Percentiles rank a stretch among this genome's conserved stretches.
Conservation (phyloP, 1,284 basidiomycete species). For the Heterobasidion occidentale region DNA sequence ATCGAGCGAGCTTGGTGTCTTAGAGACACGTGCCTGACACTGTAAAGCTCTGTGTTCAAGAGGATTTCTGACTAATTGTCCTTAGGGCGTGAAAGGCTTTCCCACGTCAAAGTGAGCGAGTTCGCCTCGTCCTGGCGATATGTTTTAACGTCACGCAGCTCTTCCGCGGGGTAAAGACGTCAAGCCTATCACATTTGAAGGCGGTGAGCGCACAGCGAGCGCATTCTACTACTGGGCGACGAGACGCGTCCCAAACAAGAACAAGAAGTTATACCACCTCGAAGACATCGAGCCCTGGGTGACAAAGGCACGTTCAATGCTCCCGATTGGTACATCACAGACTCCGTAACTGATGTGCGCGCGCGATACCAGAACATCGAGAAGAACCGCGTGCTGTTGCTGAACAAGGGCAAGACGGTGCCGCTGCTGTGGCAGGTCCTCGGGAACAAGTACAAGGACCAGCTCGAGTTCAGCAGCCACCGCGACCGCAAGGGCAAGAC, state of each 20-base stretch:
- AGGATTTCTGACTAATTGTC: not conserved
- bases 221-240: conserved; percentile 76
- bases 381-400: conserved; percentile 63
- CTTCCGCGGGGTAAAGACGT: conserved; percentile 66
- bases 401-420: conserved; percentile 70
- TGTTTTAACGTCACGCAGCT: conserved; percentile 32
- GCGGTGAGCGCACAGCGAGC: conserved; percentile 63
- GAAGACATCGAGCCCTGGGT: conserved; percentile 57
- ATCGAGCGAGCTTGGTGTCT: too few relatives aligned
- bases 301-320: conserved; percentile 37
- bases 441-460: conserved; percentile 63
- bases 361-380: conserved; percentile 33
- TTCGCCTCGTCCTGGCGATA: not conserved
- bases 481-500: conserved; percentile 59
- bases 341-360: not conserved
- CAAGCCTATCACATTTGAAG: conserved; percentile 63
- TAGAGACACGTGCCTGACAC: not conserved
- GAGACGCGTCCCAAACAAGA: conserved; percentile 60
- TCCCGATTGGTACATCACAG: not conserved
- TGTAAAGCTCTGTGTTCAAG: not conserved
- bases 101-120: conserved; percentile 75
- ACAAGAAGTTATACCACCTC: conserved; percentile 56
- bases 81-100: conserved; percentile 80
- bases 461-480: conserved; percentile 62
- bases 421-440: conserved; percentile 85